phyloP scores from a whole-genome alignment of 169 alveolate genomes.

The Eimeria sp. region DNA sequence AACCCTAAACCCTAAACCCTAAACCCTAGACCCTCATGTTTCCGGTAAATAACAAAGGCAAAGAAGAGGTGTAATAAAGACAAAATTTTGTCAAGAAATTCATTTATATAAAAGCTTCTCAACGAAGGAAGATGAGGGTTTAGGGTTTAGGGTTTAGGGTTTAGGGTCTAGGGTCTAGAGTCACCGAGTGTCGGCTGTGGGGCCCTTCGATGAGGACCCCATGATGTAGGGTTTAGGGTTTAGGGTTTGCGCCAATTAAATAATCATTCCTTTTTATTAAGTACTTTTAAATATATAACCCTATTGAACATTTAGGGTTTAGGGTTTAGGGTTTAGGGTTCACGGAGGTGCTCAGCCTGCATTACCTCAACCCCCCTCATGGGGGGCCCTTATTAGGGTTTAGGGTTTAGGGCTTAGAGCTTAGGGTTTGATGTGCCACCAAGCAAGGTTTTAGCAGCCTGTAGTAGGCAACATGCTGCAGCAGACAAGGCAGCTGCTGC shows the following conservation, averaged over 20 bases:
- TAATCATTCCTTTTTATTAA: neutral
- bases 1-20: slow-evolving; percentile 31
- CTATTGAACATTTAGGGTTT: neutral
- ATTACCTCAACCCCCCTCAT: neutral
- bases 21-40: neutral
- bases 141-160: neutral
- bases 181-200: neutral
- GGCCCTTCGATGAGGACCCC: neutral
- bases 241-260: neutral
- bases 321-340: neutral
- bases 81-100: neutral
- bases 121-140: neutral
- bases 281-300: too few relatives aligned
- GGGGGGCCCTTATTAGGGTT: neutral
- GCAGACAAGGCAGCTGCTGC: neutral
- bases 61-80: neutral
- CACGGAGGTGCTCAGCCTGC: neutral
- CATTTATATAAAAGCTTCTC: too few relatives aligned
- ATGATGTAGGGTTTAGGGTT: neutral
- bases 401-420: neutral
- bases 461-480: neutral
- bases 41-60: neutral
- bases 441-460: neutral
- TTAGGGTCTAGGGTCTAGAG: slow-evolving; percentile 1
- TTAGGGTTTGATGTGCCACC: neutral